Percentiles rank a stretch among this genome's conserved stretches.
Conservation (phyloP, 768 basidiomycete species). For the Pseudohyphozyma bogoriensis region DNA sequence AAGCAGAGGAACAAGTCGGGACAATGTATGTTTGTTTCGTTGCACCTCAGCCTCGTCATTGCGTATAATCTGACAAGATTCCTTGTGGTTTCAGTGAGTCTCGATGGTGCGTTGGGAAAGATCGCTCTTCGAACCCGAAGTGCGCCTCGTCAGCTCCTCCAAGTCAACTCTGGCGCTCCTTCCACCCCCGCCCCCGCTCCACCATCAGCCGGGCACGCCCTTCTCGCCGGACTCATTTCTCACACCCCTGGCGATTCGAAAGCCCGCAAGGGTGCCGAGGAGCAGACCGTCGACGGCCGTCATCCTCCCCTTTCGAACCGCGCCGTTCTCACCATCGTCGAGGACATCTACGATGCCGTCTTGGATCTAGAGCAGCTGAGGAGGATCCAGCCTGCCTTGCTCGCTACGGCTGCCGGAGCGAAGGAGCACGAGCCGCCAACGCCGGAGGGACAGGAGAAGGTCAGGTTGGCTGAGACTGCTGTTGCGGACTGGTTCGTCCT, state of each 20-base stretch:
- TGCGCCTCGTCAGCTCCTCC: constrained; percentile 89
- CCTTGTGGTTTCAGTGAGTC: constrained; percentile 62
- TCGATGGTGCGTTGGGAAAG: constrained; percentile 81
- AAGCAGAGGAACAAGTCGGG: constrained; percentile 65
- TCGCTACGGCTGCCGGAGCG: not conserved
- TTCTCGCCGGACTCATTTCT: constrained; percentile 21
- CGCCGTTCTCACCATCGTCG: constrained; percentile 66
- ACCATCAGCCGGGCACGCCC: constrained; percentile 6
- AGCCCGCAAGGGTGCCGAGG: not conserved
- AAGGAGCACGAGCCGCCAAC: constrained; percentile 27
- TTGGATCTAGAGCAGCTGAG: constrained; percentile 75
- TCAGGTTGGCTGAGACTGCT: constrained; percentile 48
- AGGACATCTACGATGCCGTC: constrained; percentile 72
- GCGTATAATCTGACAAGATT: constrained; percentile 2
- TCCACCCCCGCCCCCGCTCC: not conserved
- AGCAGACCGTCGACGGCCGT: not conserved
- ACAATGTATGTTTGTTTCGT: constrained; percentile 28
- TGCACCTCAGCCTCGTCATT: constrained; percentile 1
- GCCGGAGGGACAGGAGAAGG: constrained; percentile 23
- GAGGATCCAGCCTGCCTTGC: constrained; percentile 54
- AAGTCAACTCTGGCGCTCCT: constrained; percentile 46
- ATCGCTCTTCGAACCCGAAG: constrained; percentile 89
- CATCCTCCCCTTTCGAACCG: constrained; percentile 54
- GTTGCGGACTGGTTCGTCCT: constrained; percentile 3
- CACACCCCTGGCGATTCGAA: not conserved